These are phyloP conservation scores for Xylaria nigripes DNA, from an alignment of 495 filamentous ascomycete genomes.

Conservation along the genomic window DNA sequence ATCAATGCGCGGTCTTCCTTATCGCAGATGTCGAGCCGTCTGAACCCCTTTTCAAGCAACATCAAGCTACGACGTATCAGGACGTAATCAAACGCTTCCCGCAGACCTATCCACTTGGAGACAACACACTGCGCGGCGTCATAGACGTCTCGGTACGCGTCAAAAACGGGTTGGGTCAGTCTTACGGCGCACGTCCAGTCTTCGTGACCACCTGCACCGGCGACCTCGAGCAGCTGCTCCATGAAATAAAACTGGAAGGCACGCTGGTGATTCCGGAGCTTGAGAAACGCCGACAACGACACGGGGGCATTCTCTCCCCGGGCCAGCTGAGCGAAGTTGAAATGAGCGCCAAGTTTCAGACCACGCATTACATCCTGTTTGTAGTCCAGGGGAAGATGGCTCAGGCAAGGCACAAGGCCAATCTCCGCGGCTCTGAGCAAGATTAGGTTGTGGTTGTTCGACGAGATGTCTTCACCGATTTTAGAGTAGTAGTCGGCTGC, in stretches of 20 bases:
- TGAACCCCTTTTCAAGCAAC: slow-evolving; percentile 19
- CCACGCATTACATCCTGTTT: slow-evolving; percentile 30
- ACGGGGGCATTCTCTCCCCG: slow-evolving; percentile 34
- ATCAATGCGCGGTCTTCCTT: slow-evolving; percentile 26
- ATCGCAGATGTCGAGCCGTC: slow-evolving; percentile 17
- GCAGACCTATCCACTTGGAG: slow-evolving; percentile 11
- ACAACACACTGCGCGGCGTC: slow-evolving; percentile 26
- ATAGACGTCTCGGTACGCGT: slow-evolving; percentile 26
- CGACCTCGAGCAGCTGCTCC: slow-evolving; percentile 33
- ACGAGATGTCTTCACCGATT: slow-evolving; percentile 20
- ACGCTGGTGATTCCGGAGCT: slow-evolving; percentile 18
- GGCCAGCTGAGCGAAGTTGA: slow-evolving; percentile 37
- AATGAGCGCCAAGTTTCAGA: slow-evolving; percentile 37
- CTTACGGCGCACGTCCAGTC: slow-evolving; percentile 31
- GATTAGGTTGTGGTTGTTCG: slow-evolving; percentile 30
- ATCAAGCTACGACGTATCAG: slow-evolving; percentile 21
- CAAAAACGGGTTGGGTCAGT: slow-evolving; percentile 29
- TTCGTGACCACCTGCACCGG: slow-evolving; percentile 32
- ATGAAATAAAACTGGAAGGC: slow-evolving; percentile 31
- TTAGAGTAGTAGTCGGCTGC: slow-evolving; percentile 20
- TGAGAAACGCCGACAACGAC: slow-evolving; percentile 19
- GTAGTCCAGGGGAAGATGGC: slow-evolving; percentile 17
- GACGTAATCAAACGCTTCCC: slow-evolving; percentile 30
- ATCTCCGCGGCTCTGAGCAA: slow-evolving; percentile 26
- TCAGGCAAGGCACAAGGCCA: slow-evolving; percentile 23